Percentiles rank a stretch among this genome's conserved stretches.
phyloP scores from a whole-genome alignment of 2,329 filamentous ascomycete genomes.

The Setomelanomma holmii region DNA sequence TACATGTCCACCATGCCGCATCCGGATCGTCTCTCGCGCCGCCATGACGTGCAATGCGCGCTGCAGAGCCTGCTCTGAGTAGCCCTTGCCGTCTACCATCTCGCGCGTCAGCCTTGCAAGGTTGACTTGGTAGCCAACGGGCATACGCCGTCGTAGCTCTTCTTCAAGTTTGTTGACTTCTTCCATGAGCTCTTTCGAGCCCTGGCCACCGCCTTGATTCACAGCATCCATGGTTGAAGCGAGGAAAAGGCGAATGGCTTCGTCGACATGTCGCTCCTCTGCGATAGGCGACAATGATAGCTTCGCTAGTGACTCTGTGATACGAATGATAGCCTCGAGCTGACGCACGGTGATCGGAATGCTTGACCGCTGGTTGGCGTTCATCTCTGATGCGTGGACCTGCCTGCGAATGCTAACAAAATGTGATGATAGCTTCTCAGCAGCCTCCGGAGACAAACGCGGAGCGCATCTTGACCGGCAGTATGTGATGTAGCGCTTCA shows the following conservation, averaged over 20 bases:
- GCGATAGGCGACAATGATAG: slow-evolving; percentile 84
- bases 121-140: slow-evolving; percentile 95
- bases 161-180: slow-evolving; percentile 87
- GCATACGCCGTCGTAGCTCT: slow-evolving; percentile 83
- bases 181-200: slow-evolving; percentile 87
- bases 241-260: slow-evolving; percentile 95
- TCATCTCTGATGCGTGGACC: slow-evolving; percentile 88
- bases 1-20: slow-evolving; percentile 66
- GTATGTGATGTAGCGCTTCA: slow-evolving; percentile 97
- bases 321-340: slow-evolving; percentile 95
- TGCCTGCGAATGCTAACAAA: slow-evolving; percentile 96
- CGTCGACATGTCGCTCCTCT: slow-evolving; percentile 90
- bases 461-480: slow-evolving; percentile 95
- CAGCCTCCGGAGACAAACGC: slow-evolving; percentile 85
- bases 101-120: slow-evolving; percentile 84
- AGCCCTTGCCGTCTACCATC: slow-evolving; percentile 90
- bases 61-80: slow-evolving; percentile 84
- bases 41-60: slow-evolving; percentile 86
- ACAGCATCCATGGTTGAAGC: slow-evolving; percentile 98
- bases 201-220: slow-evolving; percentile 79
- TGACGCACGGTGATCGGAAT: slow-evolving; percentile 98
- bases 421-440: slow-evolving; percentile 94
- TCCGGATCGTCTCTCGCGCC: slow-evolving; percentile 83
- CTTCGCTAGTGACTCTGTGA: slow-evolving; percentile 95
- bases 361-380: slow-evolving; percentile 86